phyloP scores from a whole-genome alignment of 306 rosid genomes.

The Cucumis sativus region Cucumber_9930_V3 NC_026657.2:11668001-11668500 shows the following conservation, averaged over 20 bases:
- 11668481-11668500: neutral
- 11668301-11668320: constrained; percentile 80
- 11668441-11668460: constrained; percentile 68
- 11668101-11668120: too few relatives aligned
- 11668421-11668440: constrained; percentile 80
- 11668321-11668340: constrained; percentile 84
- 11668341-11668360: constrained; percentile 84
- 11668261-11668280: neutral
- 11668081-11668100: neutral
- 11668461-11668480: neutral
- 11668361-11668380: constrained; percentile 83
- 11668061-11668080: neutral
- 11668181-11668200: neutral
- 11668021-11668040: neutral
- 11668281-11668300: neutral
- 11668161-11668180: too few relatives aligned
- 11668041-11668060: neutral
- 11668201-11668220: neutral
- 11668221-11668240: neutral
- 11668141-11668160: too few relatives aligned
- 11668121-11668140: too few relatives aligned
- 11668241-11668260: neutral
- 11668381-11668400: constrained; percentile 89
- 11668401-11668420: constrained; percentile 92
- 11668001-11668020: neutral